Conservation (phyloP, 2,329 filamentous ascomycete genomes). For the Xylariaceae sp. region DNA sequence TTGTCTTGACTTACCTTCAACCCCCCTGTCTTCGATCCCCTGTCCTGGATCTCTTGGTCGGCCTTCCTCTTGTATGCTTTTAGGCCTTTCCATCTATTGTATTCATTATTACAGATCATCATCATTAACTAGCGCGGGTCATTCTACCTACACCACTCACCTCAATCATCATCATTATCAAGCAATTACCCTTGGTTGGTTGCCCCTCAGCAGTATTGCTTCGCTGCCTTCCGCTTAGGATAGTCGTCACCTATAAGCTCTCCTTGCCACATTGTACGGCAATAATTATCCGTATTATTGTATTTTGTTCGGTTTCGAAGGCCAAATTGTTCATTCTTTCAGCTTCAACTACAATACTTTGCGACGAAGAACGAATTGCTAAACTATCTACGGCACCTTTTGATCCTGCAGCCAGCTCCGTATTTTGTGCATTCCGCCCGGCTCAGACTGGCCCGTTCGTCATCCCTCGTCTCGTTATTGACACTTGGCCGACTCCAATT, state of each 20-base stretch:
- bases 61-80: too few species aligned
- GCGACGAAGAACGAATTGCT: background rate
- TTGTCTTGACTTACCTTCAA: background rate
- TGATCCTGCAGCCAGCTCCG: constrained; percentile 8
- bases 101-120: constrained; percentile 19
- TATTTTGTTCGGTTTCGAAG: too few species aligned
- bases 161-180: constrained; percentile 22
- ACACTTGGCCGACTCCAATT: constrained; percentile 36
- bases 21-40: background rate
- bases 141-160: too few species aligned
- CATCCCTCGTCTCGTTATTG: constrained; percentile 17
- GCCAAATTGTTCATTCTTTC: constrained; percentile 8
- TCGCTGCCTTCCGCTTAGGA: constrained; percentile 16
- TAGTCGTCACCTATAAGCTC: constrained; percentile 6
- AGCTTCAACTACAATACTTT: background rate
- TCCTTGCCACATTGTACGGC: constrained; percentile 9
- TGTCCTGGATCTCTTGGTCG: too few species aligned
- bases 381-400: constrained; percentile 9
- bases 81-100: constrained; percentile 2
- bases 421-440: constrained; percentile 13
- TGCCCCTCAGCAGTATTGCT: background rate
- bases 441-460: constrained; percentile 22
- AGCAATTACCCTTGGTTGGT: constrained; percentile 14
- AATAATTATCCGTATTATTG: constrained; percentile 4
- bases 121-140: constrained; percentile 16